Base-by-base conservation (phyloP, 2,329 filamentous ascomycete genomes). In the Fusarium subglutinans region DNA sequence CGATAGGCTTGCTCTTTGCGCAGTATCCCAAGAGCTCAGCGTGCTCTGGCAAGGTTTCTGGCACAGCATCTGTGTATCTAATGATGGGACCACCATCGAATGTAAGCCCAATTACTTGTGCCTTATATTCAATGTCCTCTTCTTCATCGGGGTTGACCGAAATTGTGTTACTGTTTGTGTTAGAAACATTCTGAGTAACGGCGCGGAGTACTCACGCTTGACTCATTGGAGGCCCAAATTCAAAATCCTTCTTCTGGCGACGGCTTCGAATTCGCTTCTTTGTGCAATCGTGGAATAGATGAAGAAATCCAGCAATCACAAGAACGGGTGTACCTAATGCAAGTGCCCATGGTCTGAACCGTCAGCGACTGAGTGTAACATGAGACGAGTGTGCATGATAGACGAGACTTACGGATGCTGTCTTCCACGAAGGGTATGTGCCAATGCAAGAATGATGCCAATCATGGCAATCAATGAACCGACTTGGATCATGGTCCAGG, bases 251-350 rank as follows among this genome's bases (percentile, higher is more conserved):
- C 20, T 76, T 74, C 53, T 78, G 79, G 11, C 72, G 69, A 30
- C 62, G 72, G 14, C 79, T 81, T 69, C 80, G 81, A 28, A 86
- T 77, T 8, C 81, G 80, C 64, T 81, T 82, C 41, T 77, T 79
- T 14, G 81, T 80, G 69, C 79, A 82, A 59, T 82, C 81, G 63
- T 87, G 85, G 51, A 88, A 79, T 44, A 88, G 80, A 77, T 88
- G 84, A 43, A 87, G 84, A 48, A 89, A 73, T 2, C 87, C 88
- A 10, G 88, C 89, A 56, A 90, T 87, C 35, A 90, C 88, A 14
- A 90, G 83, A 5, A 90, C 88, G 0, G 89, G 89, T 1, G 89
- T 91, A 12, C 89, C 89, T 18, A 91, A 79, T 18, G 89, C 89
- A 12, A 91, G 84, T 5, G 87, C 88, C 89, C 89, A 91, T 1